Base-by-base conservation (phyloP, 345 rosid genomes). In the Dimocarpus longan region DNA sequence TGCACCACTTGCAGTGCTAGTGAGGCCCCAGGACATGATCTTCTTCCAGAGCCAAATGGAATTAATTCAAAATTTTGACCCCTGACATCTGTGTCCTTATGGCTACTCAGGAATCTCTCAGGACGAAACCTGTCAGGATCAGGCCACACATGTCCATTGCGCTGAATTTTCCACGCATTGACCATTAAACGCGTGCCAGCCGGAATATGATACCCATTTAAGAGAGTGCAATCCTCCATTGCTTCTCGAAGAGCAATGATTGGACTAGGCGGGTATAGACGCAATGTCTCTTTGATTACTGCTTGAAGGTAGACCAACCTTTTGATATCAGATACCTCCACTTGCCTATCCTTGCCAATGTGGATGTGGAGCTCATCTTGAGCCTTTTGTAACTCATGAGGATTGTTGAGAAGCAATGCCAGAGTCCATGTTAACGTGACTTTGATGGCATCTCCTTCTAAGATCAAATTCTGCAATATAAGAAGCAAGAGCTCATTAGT, bases 1-100 rank as follows among this genome's bases (percentile, higher is more conserved):
- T 85, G 87, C 66, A 82, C 79, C 79, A 84, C 63, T 79, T 65
- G 69, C 48, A 82, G 76, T 6, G 79, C 86, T 3, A 88, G 71
- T 2, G 67, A 77, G 60, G 75, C 63, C 12, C 83, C 87, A 0
- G 90, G 84, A 19, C 92, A 89, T 0, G 83, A 72, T 62, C 83
- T 76, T 72, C 87, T 79, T 64, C 90, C 86, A 0, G 80, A 54
- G 3, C 88, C 84, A 37, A 87, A 89, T 0, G 89, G 79, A 10
- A 84, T 24, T 12, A 85, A 68, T 69, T 87, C 87, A 60, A 82
- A 84, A 39, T 77, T 56, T 70, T 85, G 86, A 22, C 85, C 89
- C 18, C 56, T 66, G 3, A 87, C 24, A 37, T 86, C 87, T 3
- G 72, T 32, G 3, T 78, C 50, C 37, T 42, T 80, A 1, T 76